Percentiles rank a stretch among this genome's conserved stretches.
Conservation (phyloP, 2,329 filamentous ascomycete genomes). For the Penicillium decumbens region DNA sequence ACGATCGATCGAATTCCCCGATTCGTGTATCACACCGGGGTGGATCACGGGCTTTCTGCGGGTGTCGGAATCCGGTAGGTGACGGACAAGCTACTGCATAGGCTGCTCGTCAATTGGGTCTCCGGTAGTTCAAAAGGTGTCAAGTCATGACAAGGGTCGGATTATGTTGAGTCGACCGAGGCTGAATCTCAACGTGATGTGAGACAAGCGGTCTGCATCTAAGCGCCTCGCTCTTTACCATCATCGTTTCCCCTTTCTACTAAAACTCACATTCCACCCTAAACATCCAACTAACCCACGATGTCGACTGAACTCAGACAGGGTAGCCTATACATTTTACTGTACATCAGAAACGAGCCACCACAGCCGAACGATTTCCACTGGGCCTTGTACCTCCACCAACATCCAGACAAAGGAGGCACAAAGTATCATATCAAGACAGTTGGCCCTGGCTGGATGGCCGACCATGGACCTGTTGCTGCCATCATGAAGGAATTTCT, state of each 20-base stretch:
- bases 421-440: conserved; percentile 22
- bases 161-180: background rate
- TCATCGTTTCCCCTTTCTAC: background rate
- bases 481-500: no score
- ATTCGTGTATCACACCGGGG: background rate
- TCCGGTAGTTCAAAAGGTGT: background rate
- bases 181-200: background rate
- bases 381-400: no score
- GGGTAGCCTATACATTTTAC: conserved; percentile 22
- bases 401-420: background rate
- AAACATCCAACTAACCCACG: background rate
- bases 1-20: conserved; percentile 4
- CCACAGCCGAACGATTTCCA: conserved; percentile 13
- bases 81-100: background rate
- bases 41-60: conserved; percentile 6
- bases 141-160: background rate
- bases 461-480: no score
- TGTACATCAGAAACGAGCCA: conserved; percentile 25
- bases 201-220: background rate
- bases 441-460: background rate
- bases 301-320: background rate
- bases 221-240: background rate
- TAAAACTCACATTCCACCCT: background rate
- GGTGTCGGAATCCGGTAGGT: conserved; percentile 3
- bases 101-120: background rate